Base-by-base conservation (phyloP, 352 stramenopile species). In the Blastocystis sp. region DNA sequence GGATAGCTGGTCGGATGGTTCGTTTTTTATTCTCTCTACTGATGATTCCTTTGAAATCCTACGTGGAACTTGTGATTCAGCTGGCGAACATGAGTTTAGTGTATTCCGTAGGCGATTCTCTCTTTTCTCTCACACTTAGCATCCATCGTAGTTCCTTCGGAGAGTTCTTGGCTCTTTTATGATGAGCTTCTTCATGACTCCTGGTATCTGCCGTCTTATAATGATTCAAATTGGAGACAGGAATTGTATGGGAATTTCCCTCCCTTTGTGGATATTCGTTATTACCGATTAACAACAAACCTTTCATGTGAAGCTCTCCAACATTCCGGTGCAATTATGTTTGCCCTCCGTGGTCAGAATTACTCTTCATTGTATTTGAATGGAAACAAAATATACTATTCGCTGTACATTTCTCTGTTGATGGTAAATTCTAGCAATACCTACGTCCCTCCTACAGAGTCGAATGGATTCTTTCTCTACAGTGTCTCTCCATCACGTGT, bases 61-160 rank as follows among this genome's bases (percentile, higher is more conserved):
- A 7, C 70, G 70, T 51, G 70, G 70, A 33, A 81, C 44, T 19
- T 81, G 70, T 37, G 70, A 81, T 24, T 81, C 54, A 11, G 51
- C 27, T 19, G 42, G 70, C 15, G 48, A 64, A 19, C 33, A 11
- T 30, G 70, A 62, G n/a, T 81, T 64, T 35, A n/a, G 19, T 33
- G 60, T 81, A 62, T 81, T 48, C 24, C 70, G 70, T 81, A 60
- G 1, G 22, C 30, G 1, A 24, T 60, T 6, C 0, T 30, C 37
- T 33, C 19, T 56, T 19, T 27, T 44, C 42, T 40, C 11, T 81
- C 13, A 57, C n/a, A 0, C 9, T 1, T 62, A 81, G 70, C 70
- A 42, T 62, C 37, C 44, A 40, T 81, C 22, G 17, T 81, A 7
- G 54, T 81, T 17, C 22, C 35, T n/a, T n/a, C 37, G 13, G 17